These are phyloP conservation scores for Trichophyton benhamiae DNA, from an alignment of 2,329 filamentous ascomycete genomes.

Conservation along the genomic window DNA sequence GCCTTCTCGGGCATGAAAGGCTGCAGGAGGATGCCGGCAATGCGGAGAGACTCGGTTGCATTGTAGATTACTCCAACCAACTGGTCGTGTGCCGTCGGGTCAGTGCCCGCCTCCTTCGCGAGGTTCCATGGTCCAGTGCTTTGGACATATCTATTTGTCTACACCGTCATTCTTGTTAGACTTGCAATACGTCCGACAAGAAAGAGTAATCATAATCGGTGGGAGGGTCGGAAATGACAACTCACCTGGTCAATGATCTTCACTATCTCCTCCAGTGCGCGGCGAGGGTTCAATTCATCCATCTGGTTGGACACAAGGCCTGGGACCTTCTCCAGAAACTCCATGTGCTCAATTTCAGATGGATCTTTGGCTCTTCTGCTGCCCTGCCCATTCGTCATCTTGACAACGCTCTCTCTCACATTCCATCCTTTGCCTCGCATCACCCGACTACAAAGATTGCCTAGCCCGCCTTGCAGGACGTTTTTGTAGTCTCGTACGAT, in stretches of 20 bases:
- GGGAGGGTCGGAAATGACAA: no score
- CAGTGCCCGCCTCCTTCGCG: conserved; percentile 26
- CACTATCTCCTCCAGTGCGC: conserved; percentile 54
- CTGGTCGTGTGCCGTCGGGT: conserved; percentile 24
- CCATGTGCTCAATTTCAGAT: conserved; percentile 26
- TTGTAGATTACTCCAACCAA: conserved; percentile 56
- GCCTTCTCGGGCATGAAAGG: conserved; percentile 81
- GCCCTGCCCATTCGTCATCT: conserved; percentile 14
- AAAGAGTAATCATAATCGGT: not conserved
- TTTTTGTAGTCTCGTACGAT: conserved; percentile 71
- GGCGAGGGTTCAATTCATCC: conserved; percentile 50
- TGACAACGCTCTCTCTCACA: conserved; percentile 46
- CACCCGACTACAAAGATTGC: conserved; percentile 66
- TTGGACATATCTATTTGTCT: conserved; percentile 58
- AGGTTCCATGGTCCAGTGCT: conserved; percentile 56
- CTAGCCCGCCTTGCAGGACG: conserved; percentile 61
- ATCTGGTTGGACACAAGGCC: conserved; percentile 43
- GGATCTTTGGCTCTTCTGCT: conserved; percentile 5
- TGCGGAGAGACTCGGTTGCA: conserved; percentile 61
- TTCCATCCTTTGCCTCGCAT: conserved; percentile 58
- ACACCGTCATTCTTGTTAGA: not conserved
- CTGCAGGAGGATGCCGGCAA: conserved; percentile 73
- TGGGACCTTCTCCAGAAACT: conserved; percentile 32
- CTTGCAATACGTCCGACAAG: not conserved
- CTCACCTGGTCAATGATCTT: conserved; percentile 15